Evolutionary conservation across 345 rosid species (phyloP).

Genomic region (Mercurialis annua): DNA sequence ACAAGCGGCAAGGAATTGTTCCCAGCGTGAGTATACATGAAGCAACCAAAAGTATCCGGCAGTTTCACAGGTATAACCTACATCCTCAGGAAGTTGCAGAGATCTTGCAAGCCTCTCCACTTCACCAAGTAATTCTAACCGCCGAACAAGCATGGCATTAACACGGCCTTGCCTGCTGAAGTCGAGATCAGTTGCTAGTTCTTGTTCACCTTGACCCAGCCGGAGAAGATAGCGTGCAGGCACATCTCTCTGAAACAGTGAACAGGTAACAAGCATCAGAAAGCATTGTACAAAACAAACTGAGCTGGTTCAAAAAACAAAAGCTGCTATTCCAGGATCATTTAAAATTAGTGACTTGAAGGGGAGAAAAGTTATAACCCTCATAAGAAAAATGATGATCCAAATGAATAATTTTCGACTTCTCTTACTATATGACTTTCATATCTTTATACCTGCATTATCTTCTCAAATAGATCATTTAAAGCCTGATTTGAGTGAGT

Average conservation of each 20-base stretch:
- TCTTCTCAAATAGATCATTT: slow-evolving; percentile 98
- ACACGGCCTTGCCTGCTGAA: slow-evolving; percentile 99
- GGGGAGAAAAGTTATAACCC: neutral
- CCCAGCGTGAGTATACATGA: slow-evolving; percentile 97
- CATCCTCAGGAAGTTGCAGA: slow-evolving; percentile 94
- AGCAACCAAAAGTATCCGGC: slow-evolving; percentile 99
- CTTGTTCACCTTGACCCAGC: slow-evolving; percentile 99
- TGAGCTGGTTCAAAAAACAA: slow-evolving; percentile 9
- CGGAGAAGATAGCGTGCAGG: slow-evolving; percentile 99
- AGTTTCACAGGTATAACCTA: slow-evolving; percentile 98
- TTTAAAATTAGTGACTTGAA: neutral
- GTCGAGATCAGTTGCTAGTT: slow-evolving; percentile 94
- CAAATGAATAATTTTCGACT: neutral
- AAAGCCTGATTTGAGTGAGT: slow-evolving; percentile 98
- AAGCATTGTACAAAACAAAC: slow-evolving; percentile 6
- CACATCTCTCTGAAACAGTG: slow-evolving; percentile 85
- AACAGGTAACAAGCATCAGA: slow-evolving; percentile 15
- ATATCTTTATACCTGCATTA: slow-evolving; percentile 68
- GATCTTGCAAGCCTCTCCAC: slow-evolving; percentile 97
- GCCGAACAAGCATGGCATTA: slow-evolving; percentile 96
- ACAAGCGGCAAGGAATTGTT: slow-evolving; percentile 87
- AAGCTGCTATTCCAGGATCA: neutral
- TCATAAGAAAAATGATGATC: neutral
- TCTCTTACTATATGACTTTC: neutral
- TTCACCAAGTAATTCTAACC: slow-evolving; percentile 82